phyloP scores from a whole-genome alignment of 768 basidiomycete genomes.

The Neoboletus brunneissimus region DNA sequence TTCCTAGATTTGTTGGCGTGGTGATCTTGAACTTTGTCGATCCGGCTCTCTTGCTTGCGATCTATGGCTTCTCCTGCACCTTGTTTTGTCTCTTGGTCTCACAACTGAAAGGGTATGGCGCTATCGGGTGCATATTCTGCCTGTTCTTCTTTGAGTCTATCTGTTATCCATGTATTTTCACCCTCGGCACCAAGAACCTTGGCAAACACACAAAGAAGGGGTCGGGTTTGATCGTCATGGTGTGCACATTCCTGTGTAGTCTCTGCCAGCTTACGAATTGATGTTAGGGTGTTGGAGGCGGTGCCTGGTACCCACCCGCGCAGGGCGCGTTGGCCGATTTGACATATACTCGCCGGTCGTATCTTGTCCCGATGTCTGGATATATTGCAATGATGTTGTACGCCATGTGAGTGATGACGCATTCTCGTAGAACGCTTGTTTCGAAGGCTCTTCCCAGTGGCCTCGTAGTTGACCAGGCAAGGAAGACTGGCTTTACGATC shows the following conservation, averaged over 20 bases:
- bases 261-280: not conserved
- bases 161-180: conserved; percentile 70
- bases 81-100: conserved; percentile 52
- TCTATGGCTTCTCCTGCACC: conserved; percentile 52
- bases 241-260: conserved; percentile 5
- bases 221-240: conserved; percentile 66
- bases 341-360: conserved; percentile 50
- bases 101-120: conserved; percentile 49
- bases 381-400: conserved; percentile 58
- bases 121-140: conserved; percentile 57
- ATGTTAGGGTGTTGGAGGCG: conserved; percentile 55
- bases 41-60: conserved; percentile 56
- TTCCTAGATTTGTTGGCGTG: conserved; percentile 56
- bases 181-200: conserved; percentile 61
- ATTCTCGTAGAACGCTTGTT: not conserved
- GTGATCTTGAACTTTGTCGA: conserved; percentile 60
- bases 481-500: conserved; percentile 48
- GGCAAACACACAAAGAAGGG: conserved; percentile 59
- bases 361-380: conserved; percentile 58
- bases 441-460: conserved; percentile 37
- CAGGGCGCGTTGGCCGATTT: conserved; percentile 55
- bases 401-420: conserved; percentile 43
- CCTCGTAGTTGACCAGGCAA: conserved; percentile 50
- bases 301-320: conserved; percentile 67
- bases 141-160: conserved; percentile 78